These are phyloP conservation scores for Claviceps capensis DNA, from an alignment of 2,329 filamentous ascomycete genomes.

Conservation along the genomic window DNA sequence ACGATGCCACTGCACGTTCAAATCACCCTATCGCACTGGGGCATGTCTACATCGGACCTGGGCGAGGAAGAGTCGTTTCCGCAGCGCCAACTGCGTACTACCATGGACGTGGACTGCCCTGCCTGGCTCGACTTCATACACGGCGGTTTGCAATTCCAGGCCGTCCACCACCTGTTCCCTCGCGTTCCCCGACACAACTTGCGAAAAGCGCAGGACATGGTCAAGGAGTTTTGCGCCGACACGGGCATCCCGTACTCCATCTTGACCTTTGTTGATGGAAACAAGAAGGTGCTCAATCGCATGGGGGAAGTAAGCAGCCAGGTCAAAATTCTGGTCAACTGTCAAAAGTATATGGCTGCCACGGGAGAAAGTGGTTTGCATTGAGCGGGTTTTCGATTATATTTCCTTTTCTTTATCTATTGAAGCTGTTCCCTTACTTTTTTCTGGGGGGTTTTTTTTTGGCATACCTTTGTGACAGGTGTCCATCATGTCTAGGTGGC, in stretches of 20 bases:
- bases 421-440: neutral
- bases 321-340: conserved; percentile 44
- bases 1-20: conserved; percentile 59
- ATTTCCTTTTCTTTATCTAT: neutral
- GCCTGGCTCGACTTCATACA: conserved; percentile 60
- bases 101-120: conserved; percentile 62
- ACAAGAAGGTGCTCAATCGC: conserved; percentile 33
- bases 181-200: conserved; percentile 56
- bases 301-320: conserved; percentile 48
- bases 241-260: conserved; percentile 49
- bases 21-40: conserved; percentile 60
- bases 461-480: neutral
- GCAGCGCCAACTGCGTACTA: conserved; percentile 56
- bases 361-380: conserved; percentile 30
- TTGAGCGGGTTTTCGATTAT: neutral
- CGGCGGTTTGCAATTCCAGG: conserved; percentile 61
- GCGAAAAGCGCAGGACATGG: conserved; percentile 42
- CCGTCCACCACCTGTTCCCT: conserved; percentile 56
- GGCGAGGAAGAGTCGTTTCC: conserved; percentile 53
- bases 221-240: conserved; percentile 50
- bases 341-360: conserved; percentile 36
- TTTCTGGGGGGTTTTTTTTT: neutral
- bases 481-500: neutral
- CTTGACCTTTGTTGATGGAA: conserved; percentile 48
- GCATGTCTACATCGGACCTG: conserved; percentile 53